phyloP scores from a whole-genome alignment of 1,284 basidiomycete species.

The Anthracocystis panici-leucophaei region DNA sequence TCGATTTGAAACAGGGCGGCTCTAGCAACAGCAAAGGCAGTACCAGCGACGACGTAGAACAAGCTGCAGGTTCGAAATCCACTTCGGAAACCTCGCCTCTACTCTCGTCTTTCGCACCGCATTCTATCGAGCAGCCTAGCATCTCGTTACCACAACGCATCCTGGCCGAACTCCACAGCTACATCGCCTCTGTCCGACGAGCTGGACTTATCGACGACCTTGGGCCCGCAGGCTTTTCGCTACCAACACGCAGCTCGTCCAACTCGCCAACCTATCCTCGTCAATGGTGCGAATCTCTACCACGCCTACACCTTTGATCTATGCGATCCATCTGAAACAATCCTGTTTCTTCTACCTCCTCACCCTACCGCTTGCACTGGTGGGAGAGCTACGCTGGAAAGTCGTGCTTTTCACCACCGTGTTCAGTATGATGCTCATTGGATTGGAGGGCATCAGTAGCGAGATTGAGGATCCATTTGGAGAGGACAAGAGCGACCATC shows the following conservation, averaged over 20 bases:
- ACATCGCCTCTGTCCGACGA: slow-evolving; percentile 39
- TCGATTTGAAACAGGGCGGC: neutral
- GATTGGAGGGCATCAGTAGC: slow-evolving; percentile 90
- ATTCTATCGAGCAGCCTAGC: neutral
- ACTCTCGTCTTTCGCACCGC: neutral
- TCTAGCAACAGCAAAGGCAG: neutral
- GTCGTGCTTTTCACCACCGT: slow-evolving; percentile 79
- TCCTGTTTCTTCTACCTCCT: slow-evolving; percentile 72
- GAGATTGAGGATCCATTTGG: slow-evolving; percentile 86
- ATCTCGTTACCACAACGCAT: slow-evolving; percentile 24
- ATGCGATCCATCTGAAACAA: slow-evolving; percentile 91
- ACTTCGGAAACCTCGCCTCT: slow-evolving; percentile 16
- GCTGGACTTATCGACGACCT: slow-evolving; percentile 41
- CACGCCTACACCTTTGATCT: slow-evolving; percentile 68
- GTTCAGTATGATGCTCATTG: slow-evolving; percentile 89
- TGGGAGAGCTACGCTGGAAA: slow-evolving; percentile 70
- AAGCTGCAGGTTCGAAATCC: neutral
- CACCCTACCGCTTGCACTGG: slow-evolving; percentile 31
- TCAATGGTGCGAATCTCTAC: slow-evolving; percentile 79
- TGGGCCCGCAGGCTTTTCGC: slow-evolving; percentile 47
- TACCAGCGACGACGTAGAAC: neutral
- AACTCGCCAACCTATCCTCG: slow-evolving; percentile 84
- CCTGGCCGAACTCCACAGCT: slow-evolving; percentile 37
- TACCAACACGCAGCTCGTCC: slow-evolving; percentile 67
- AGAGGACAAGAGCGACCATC: slow-evolving; percentile 58